These are phyloP conservation scores for Bauhinia variegata DNA, from an alignment of 306 rosid genomes.

Conservation along the genomic window DNA sequence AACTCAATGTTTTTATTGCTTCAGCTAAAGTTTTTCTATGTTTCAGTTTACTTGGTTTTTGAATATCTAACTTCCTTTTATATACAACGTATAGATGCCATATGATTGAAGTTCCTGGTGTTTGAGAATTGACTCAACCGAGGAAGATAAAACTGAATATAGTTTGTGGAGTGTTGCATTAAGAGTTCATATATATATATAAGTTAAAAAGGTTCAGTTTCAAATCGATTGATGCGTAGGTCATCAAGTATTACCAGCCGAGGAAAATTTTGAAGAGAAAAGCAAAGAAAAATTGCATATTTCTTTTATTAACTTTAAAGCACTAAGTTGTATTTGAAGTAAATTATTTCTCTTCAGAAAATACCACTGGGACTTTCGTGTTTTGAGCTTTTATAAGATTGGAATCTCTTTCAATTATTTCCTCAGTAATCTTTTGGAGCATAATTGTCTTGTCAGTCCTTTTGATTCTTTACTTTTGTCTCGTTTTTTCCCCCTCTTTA, in stretches of 20 bases:
- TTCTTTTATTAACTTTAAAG: constrained; percentile 4
- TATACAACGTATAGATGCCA: too few relatives aligned
- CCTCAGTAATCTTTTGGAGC: background rate
- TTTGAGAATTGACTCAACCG: too few relatives aligned
- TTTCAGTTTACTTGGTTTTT: too few relatives aligned
- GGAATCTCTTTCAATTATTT: constrained; percentile 1
- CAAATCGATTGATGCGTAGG: constrained; percentile 1
- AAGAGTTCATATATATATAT: background rate
- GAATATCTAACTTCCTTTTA: too few relatives aligned
- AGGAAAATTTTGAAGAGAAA: background rate
- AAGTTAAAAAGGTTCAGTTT: background rate
- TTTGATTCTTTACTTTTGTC: constrained; percentile 10
- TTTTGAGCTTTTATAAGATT: background rate
- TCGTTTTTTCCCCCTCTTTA: constrained; percentile 29
- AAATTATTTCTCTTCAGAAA: background rate
- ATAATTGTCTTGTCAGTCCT: constrained; percentile 3
- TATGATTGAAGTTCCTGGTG: too few relatives aligned
- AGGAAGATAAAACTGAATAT: too few relatives aligned
- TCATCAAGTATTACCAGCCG: background rate
- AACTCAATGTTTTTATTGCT: too few relatives aligned
- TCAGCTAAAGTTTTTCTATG: too few relatives aligned
- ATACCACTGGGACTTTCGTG: background rate
- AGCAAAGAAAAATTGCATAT: constrained; percentile 1
- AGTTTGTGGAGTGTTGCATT: too few relatives aligned
- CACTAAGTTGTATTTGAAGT: too few relatives aligned